phyloP scores from a whole-genome alignment of 345 rosid species.

The Pistacia vera region DNA sequence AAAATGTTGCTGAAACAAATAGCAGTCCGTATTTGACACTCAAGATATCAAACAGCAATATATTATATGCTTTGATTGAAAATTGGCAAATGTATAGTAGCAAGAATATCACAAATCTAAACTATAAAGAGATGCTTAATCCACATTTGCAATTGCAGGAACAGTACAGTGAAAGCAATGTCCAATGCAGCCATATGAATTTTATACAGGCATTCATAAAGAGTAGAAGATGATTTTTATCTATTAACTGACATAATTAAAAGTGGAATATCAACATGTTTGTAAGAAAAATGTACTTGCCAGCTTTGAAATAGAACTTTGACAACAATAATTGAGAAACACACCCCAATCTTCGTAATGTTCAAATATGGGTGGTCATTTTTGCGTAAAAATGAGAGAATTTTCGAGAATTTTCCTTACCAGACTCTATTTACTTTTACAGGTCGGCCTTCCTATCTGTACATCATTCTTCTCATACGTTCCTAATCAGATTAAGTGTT shows the following conservation, averaged over 20 bases:
- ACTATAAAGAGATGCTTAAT: not conserved
- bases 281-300: not conserved
- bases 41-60: not conserved
- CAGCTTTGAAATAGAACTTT: conserved; percentile 12
- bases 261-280: not conserved
- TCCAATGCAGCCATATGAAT: not conserved
- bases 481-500: conserved; percentile 67
- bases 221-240: not conserved
- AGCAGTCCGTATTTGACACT: not conserved
- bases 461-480: conserved; percentile 37
- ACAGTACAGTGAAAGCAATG: not conserved
- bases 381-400: conserved; percentile 24
- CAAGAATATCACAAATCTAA: not conserved
- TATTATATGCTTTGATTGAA: not conserved
- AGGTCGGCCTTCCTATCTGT: conserved; percentile 51
- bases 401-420: conserved; percentile 39
- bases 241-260: not conserved
- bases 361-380: conserved; percentile 16
- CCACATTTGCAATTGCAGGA: not conserved
- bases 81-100: not conserved
- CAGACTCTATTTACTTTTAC: conserved; percentile 60
- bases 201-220: not conserved
- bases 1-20: not conserved
- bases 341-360: conserved; percentile 7
- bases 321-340: conserved; percentile 1